Base-by-base conservation (phyloP, 345 rosid genomes). In the Microthlaspi erraticum region DNA sequence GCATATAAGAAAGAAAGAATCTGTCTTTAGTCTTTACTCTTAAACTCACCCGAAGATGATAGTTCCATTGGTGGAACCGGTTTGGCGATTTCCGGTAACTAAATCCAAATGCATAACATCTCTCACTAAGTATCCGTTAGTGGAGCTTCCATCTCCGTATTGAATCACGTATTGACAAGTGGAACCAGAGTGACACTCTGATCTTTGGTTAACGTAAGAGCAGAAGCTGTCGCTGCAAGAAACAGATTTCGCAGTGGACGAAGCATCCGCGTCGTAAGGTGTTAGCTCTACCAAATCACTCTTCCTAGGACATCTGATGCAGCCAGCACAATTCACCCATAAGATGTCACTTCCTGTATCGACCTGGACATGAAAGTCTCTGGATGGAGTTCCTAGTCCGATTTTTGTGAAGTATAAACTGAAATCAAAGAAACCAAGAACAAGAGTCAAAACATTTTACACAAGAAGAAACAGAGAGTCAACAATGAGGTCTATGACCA, bases 261-360 rank as follows among this genome's bases (percentile, higher is more conserved):
- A 93, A 51, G 68, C 75, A 33, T 51, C 77, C 9, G 84, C 84
- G 77, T 93, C 86, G 49, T 82, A 93, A 20, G 85, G 70, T 31
- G 75, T 76, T 72, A 93, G 74, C 7, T 79, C 59, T 64, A 93
- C 98, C 38, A 93, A 83, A 38, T 89, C 86, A 38, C 91, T 91
- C 74, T 86, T 86, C 49, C 73, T 76, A 7, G 96, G 99, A 74
- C 99, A 93, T 56, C 75, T 85, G 61, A 56, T 64, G 55, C 99
- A 93, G 43, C 83, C 91, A 53, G 70, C 81, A 67, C 97, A 91
- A 73, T 91, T 93, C 66, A 93, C 92, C 99, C 99, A 93, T 5
- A 93, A 82, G 76, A 81, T 81, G 79, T 93, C 99, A 72, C 97
- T 93, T 68, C 98, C 98, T 10, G 97, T 91, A 67, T 93, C 98